A percentile compares a stretch with the other conserved stretches of the same genome.
phyloP scores from a whole-genome alignment of 148 eudicot species.

The Rhododendron williamsianum region DNA sequence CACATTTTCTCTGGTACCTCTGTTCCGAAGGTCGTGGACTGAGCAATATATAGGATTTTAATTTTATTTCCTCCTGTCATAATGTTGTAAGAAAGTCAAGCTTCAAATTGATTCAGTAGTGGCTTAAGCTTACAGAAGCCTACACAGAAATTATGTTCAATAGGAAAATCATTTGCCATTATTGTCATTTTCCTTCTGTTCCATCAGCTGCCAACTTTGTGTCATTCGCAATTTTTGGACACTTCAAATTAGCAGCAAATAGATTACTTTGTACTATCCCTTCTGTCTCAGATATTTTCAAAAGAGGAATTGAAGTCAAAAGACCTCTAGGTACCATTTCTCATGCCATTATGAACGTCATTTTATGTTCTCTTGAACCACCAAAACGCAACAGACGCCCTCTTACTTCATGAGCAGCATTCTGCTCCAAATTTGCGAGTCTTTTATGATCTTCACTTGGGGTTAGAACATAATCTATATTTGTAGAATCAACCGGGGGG shows the following conservation, averaged over 20 bases:
- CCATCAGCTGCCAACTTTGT: background rate
- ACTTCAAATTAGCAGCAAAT: background rate
- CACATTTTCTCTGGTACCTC: conserved; percentile 52
- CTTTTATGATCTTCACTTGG: background rate
- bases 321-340: background rate
- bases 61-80: conserved; percentile 8
- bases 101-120: background rate
- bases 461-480: background rate
- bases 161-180: background rate
- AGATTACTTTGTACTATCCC: background rate
- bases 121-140: background rate
- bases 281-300: background rate
- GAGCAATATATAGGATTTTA: conserved; percentile 18
- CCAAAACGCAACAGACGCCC: background rate
- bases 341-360: background rate
- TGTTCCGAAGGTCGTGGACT: conserved; percentile 59
- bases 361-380: background rate
- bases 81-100: background rate
- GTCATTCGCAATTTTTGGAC: background rate
- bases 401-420: background rate
- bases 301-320: background rate
- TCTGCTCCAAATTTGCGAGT: background rate
- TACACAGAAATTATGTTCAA: conserved; percentile 1
- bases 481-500: background rate
- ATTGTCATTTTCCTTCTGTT: background rate